Conservation (phyloP, 169 alveolate species). For the Plasmodium relictum region DNA sequence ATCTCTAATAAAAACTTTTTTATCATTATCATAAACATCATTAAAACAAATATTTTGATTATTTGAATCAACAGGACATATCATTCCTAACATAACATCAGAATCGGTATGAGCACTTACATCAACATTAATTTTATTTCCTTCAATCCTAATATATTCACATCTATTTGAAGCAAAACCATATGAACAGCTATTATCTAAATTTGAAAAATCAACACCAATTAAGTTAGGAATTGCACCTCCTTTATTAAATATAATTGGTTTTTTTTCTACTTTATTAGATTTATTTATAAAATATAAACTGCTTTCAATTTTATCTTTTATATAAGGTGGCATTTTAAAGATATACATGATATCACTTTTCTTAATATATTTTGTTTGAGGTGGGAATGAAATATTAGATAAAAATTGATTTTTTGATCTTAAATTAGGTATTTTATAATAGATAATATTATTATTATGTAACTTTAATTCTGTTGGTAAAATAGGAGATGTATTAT, state of each 20-base stretch:
- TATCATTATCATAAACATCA: conserved; percentile 31
- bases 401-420: neutral
- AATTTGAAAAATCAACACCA: conserved; percentile 46
- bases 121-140: conserved; percentile 34
- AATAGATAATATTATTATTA: conserved; percentile 36
- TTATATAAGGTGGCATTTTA: conserved; percentile 28
- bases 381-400: conserved; percentile 4
- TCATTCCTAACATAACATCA: conserved; percentile 14
- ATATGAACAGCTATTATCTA: conserved; percentile 3
- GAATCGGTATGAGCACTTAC: neutral
- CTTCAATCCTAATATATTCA: conserved; percentile 8
- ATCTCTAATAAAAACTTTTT: conserved; percentile 49
- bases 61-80: conserved; percentile 45
- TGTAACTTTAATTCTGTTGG: neutral
- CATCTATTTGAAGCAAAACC: neutral
- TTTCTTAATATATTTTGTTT: conserved; percentile 23
- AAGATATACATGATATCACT: conserved; percentile 11
- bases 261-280: conserved; percentile 13
- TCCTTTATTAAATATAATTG: conserved; percentile 13
- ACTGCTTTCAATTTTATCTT: neutral
- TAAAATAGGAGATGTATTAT: conserved; percentile 10
- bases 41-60: conserved; percentile 47
- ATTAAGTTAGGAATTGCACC: neutral
- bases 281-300: conserved; percentile 7
- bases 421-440: conserved; percentile 8